Conservation (phyloP, 257 asterid genomes). For the Eustoma russellianum region DNA sequence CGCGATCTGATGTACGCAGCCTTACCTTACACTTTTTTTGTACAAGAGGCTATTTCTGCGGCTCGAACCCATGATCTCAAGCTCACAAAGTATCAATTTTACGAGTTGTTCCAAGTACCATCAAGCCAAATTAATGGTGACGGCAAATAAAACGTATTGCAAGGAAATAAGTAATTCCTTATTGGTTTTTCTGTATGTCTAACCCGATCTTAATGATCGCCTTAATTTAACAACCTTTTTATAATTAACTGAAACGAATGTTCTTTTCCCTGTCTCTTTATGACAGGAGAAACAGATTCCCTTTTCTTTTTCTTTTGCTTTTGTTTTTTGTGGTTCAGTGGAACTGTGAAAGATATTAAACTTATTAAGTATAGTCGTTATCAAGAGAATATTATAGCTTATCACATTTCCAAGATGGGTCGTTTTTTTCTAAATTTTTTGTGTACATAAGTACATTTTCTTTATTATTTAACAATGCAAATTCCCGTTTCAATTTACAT, state of each 20-base stretch:
- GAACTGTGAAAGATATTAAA: not conserved
- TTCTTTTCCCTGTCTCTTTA: slow-evolving; percentile 3
- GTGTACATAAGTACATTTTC: not conserved
- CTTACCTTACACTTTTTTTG: too few species aligned
- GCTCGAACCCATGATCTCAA: too few species aligned
- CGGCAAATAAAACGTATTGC: too few species aligned
- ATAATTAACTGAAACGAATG: not conserved
- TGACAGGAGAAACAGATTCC: not conserved
- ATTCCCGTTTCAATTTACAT: not conserved
- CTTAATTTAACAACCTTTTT: not conserved
- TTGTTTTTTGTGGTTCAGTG: slow-evolving; percentile 5
- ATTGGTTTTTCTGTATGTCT: not conserved
- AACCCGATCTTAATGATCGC: not conserved
- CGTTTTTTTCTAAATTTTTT: not conserved
- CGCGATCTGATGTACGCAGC: too few species aligned
- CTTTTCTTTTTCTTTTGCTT: not conserved
- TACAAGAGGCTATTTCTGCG: too few species aligned
- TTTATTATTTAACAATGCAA: not conserved
- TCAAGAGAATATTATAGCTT: too few species aligned
- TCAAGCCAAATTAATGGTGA: not conserved
- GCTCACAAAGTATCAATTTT: too few species aligned
- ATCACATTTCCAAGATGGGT: slow-evolving; percentile 5
- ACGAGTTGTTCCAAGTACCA: too few species aligned
- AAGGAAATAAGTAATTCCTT: too few species aligned
- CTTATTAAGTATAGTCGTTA: too few species aligned